phyloP scores from a whole-genome alignment of 2,329 filamentous ascomycete genomes.

The Zymoseptoria crescenta region DNA sequence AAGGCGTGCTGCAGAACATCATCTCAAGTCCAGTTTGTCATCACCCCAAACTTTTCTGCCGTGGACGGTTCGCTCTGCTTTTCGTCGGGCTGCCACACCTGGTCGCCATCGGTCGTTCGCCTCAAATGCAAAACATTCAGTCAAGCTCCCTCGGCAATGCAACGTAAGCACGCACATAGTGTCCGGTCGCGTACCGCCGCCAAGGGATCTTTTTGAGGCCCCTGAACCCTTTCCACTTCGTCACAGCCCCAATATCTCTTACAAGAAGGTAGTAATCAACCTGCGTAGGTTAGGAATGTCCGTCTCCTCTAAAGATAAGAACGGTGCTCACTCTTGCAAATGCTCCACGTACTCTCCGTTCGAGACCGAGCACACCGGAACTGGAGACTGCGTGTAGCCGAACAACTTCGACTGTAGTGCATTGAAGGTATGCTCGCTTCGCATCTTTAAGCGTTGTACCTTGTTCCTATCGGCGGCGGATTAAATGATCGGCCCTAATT shows the following conservation, averaged over 20 bases:
- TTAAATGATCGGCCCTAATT: too few species aligned
- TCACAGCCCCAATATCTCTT: neutral
- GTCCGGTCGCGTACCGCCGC: neutral
- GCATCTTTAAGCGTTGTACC: neutral
- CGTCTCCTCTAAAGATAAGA: constrained; percentile 12
- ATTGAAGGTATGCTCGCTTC: neutral
- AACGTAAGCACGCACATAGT: neutral
- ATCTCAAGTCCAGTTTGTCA: too few species aligned
- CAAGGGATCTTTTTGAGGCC: neutral
- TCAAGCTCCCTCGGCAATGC: too few species aligned
- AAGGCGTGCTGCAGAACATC: too few species aligned
- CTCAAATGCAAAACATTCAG: too few species aligned
- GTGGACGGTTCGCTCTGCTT: too few species aligned
- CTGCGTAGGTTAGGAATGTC: constrained; percentile 7
- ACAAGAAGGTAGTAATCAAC: neutral
- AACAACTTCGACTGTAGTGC: neutral
- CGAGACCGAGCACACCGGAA: constrained; percentile 8
- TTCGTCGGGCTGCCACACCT: too few species aligned
- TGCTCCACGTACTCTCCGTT: constrained; percentile 14
- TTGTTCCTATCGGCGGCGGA: neutral
- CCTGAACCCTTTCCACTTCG: neutral
- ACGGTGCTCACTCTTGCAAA: constrained; percentile 7
- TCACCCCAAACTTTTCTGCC: too few species aligned
- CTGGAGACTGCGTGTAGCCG: neutral
- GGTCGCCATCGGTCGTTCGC: too few species aligned